phyloP scores from a whole-genome alignment of 225 moss, liverwort and hornwort species.

The Physcomitrellopsis africana region DNA sequence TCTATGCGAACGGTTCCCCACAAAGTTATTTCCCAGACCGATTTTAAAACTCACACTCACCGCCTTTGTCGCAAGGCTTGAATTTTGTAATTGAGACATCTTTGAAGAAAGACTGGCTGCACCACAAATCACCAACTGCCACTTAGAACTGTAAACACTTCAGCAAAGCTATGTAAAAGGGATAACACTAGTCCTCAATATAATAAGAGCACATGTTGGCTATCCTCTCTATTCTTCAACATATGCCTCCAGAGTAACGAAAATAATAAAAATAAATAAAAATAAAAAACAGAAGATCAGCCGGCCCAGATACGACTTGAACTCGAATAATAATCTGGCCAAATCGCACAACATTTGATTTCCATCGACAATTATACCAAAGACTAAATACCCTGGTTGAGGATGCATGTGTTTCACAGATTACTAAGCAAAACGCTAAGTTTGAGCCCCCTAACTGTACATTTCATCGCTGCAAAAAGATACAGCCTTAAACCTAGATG shows the following conservation, averaged over 20 bases:
- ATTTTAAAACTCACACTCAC: conserved; percentile 69
- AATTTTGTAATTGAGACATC: conserved; percentile 95
- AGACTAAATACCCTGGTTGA: not conserved
- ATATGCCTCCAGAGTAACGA: not conserved
- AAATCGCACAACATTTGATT: not conserved
- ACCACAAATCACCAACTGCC: conserved; percentile 41
- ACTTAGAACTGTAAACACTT: conserved; percentile 23
- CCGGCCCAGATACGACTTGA: not conserved
- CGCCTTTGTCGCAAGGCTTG: conserved; percentile 71
- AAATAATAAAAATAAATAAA: not conserved
- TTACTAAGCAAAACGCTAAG: not conserved
- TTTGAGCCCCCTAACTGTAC: not conserved
- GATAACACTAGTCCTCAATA: not conserved
- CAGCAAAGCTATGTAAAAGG: conserved; percentile 16
- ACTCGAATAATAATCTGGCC: not conserved
- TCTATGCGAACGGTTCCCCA: conserved; percentile 42
- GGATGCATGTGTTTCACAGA: conserved; percentile 15
- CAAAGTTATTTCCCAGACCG: conserved; percentile 47
- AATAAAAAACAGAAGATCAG: too few relatives aligned
- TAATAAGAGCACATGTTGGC: not conserved
- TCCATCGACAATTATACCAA: conserved; percentile 4
- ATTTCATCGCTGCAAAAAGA: conserved; percentile 3
- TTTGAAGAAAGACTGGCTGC: conserved; percentile 96
- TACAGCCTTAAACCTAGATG: conserved; percentile 1
- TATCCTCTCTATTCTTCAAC: conserved; percentile 15